Conservation (phyloP, 495 filamentous ascomycete genomes). For the Tuber aestivum region DNA sequence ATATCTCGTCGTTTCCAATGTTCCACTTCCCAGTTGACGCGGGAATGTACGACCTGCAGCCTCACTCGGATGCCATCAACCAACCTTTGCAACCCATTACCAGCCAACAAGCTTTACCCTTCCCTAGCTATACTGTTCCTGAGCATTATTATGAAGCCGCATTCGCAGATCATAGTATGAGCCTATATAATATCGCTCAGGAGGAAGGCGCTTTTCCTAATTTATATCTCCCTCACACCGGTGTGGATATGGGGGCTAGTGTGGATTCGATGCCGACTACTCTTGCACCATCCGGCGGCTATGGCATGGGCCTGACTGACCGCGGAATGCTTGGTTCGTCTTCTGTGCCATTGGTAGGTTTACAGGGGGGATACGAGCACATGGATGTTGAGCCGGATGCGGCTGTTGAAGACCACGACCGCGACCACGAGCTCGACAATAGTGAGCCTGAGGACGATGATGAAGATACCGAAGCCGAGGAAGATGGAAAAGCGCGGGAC, state of each 20-base stretch:
- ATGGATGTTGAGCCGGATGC: neutral
- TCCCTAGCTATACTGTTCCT: constrained; percentile 12
- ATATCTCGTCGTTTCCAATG: constrained; percentile 18
- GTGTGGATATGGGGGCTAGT: constrained; percentile 8
- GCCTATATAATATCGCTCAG: constrained; percentile 31
- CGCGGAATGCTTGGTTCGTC: constrained; percentile 14
- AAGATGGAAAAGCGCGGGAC: constrained; percentile 23
- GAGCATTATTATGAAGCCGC: constrained; percentile 35
- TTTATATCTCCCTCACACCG: constrained; percentile 23
- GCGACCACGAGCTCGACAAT: constrained; percentile 14
- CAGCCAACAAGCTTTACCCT: constrained; percentile 1
- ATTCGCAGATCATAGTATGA: constrained; percentile 23
- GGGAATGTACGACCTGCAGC: constrained; percentile 31
- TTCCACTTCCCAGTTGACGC: constrained; percentile 33
- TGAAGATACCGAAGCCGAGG: constrained; percentile 21
- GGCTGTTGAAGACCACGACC: neutral
- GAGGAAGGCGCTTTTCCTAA: constrained; percentile 38
- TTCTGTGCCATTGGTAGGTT: constrained; percentile 19
- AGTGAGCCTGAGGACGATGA: constrained; percentile 19
- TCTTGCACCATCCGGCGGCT: constrained; percentile 24
- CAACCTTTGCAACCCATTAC: constrained; percentile 16
- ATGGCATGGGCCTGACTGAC: constrained; percentile 17
- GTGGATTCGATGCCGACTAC: constrained; percentile 28
- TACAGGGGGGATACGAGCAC: constrained; percentile 11
- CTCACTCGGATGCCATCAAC: constrained; percentile 16